These are phyloP conservation scores for Hanseniaspora vineae DNA, from an alignment of 805 yeast genomes.

Conservation along the genomic window DNA sequence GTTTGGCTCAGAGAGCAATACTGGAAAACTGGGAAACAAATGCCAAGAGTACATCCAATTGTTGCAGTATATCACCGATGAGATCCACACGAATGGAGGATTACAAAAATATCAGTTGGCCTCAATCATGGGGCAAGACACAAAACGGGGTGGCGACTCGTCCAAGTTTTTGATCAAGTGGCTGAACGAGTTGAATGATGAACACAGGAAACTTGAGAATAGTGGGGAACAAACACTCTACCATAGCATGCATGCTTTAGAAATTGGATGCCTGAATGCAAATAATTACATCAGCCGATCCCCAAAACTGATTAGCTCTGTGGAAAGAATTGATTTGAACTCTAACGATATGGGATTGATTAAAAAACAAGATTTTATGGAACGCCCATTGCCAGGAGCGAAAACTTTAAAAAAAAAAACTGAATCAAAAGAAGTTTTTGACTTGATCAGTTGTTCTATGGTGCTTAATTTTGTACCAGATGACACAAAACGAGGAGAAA, in stretches of 20 bases:
- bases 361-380: conserved; percentile 72
- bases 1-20: background rate
- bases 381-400: conserved; percentile 48
- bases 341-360: conserved; percentile 62
- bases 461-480: conserved; percentile 84
- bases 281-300: conserved; percentile 54
- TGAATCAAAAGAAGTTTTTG: too few species aligned
- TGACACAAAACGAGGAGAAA: conserved; percentile 56
- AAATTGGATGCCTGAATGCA: conserved; percentile 71
- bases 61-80: conserved; percentile 47
- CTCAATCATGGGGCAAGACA: conserved; percentile 71
- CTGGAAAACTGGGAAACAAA: conserved; percentile 8
- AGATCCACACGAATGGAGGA: conserved; percentile 60
- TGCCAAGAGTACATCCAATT: background rate
- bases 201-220: background rate
- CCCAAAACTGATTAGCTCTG: conserved; percentile 31
- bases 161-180: conserved; percentile 69
- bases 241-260: conserved; percentile 37
- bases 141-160: conserved; percentile 80
- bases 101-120: conserved; percentile 72
- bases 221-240: background rate
- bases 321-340: conserved; percentile 63
- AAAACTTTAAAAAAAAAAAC: too few species aligned
- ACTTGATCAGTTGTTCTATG: conserved; percentile 67
- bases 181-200: conserved; percentile 31